Conservation (phyloP, 1,284 basidiomycete genomes). For the Fomes fomentarius region DNA sequence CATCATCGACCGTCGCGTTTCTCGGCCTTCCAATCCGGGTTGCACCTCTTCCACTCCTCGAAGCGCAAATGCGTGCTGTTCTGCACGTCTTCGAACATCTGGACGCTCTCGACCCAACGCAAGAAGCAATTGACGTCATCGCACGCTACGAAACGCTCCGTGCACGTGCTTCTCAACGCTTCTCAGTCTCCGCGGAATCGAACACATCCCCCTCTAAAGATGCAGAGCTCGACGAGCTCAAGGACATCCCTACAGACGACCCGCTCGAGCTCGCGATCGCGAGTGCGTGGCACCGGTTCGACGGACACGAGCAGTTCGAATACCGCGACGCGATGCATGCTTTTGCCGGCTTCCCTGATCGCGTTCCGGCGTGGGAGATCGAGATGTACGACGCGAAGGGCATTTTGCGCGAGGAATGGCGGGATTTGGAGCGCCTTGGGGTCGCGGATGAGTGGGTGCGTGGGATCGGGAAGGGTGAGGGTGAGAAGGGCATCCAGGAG, state of each 20-base stretch:
- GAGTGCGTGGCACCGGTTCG: constrained; percentile 58
- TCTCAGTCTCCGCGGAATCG: too few relatives aligned
- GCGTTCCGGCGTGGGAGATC: constrained; percentile 58
- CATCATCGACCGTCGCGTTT: constrained; percentile 61
- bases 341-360: constrained; percentile 42
- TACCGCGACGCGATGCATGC: constrained; percentile 64
- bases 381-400: constrained; percentile 56
- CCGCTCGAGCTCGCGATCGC: constrained; percentile 40
- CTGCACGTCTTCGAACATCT: constrained; percentile 56
- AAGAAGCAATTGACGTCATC: constrained; percentile 51
- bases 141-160: constrained; percentile 49
- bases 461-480: constrained; percentile 56
- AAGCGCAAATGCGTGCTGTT: constrained; percentile 67
- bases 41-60: constrained; percentile 66
- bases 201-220: too few relatives aligned
- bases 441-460: constrained; percentile 61
- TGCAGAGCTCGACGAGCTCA: not conserved
- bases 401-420: constrained; percentile 59
- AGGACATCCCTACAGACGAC: not conserved
- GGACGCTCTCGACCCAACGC: constrained; percentile 46
- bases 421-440: constrained; percentile 54
- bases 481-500: constrained; percentile 48
- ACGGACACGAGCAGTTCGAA: constrained; percentile 59
- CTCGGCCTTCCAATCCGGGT: constrained; percentile 60
- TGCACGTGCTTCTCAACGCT: constrained; percentile 1